These are phyloP conservation scores for Exutisphaerella laricina DNA, from an alignment of 2,329 filamentous ascomycete genomes.

Conservation along the genomic window DNA sequence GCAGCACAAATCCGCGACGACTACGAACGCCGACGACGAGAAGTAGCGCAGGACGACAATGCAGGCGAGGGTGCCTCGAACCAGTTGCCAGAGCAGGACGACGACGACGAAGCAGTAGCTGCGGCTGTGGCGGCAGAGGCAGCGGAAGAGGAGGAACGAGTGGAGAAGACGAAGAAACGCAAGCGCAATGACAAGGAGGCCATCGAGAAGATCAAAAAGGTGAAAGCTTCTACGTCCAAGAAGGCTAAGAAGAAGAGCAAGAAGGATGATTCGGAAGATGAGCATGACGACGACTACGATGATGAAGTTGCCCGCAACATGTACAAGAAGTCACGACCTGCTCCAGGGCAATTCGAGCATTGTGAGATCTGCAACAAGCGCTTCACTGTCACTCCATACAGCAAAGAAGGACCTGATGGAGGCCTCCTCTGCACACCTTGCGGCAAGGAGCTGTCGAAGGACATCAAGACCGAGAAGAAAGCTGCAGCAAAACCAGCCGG, in stretches of 20 bases:
- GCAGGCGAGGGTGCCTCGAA: slow-evolving; percentile 34
- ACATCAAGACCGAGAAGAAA: slow-evolving; percentile 56
- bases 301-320: slow-evolving; percentile 46
- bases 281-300: slow-evolving; percentile 44
- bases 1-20: slow-evolving; percentile 58
- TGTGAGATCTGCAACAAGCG: slow-evolving; percentile 80
- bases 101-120: slow-evolving; percentile 29
- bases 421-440: slow-evolving; percentile 81
- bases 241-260: slow-evolving; percentile 38
- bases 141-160: slow-evolving; percentile 30
- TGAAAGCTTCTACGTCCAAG: slow-evolving; percentile 41
- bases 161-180: slow-evolving; percentile 48
- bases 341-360: slow-evolving; percentile 83
- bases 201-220: slow-evolving; percentile 36
- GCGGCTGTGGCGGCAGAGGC: slow-evolving; percentile 39
- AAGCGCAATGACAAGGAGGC: slow-evolving; percentile 52
- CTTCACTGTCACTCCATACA: slow-evolving; percentile 90
- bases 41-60: slow-evolving; percentile 42
- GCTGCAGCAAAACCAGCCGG: slow-evolving; percentile 52
- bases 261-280: slow-evolving; percentile 39
- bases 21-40: slow-evolving; percentile 49
- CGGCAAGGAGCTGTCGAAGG: slow-evolving; percentile 65
- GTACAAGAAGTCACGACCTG: slow-evolving; percentile 52
- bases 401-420: slow-evolving; percentile 72
- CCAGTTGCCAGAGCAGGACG: slow-evolving; percentile 18